These are phyloP conservation scores for Geranium rotundifolium DNA, from an alignment of 345 rosid species.

Conservation along the genomic window DNA sequence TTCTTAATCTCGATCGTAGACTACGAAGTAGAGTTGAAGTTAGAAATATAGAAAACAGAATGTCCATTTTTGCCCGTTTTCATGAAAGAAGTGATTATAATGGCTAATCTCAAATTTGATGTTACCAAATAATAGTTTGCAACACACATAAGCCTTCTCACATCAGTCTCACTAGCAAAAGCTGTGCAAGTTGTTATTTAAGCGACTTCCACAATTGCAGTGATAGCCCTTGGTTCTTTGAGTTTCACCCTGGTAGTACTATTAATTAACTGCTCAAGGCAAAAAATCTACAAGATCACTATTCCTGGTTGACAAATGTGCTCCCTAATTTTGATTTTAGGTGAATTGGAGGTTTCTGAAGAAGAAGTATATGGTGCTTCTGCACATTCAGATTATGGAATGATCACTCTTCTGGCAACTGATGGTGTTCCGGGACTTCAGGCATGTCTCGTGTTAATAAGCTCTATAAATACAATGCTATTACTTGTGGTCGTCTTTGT, in stretches of 20 bases:
- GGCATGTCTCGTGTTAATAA: slow-evolving; percentile 20
- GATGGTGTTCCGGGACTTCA: slow-evolving; percentile 89
- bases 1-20: background rate
- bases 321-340: slow-evolving; percentile 23
- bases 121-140: background rate
- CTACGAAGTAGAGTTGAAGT: background rate
- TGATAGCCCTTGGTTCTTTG: background rate
- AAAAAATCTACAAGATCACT: background rate
- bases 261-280: background rate
- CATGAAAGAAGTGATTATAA: too few relatives aligned
- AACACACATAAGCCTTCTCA: background rate
- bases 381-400: slow-evolving; percentile 85
- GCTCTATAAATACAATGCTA: background rate
- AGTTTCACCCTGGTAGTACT: slow-evolving; percentile 3
- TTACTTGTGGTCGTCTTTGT: slow-evolving; percentile 2
- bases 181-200: background rate
- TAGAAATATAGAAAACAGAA: background rate
- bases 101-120: background rate
- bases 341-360: slow-evolving; percentile 23
- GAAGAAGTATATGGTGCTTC: slow-evolving; percentile 59
- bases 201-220: background rate
- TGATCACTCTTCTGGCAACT: slow-evolving; percentile 63
- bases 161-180: background rate
- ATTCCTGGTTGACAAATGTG: background rate
- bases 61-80: background rate